A percentile compares a stretch with the other conserved stretches of the same genome.
Conservation (phyloP, 139 green algal genomes). For the Pseudopediastrum boryanum region DNA sequence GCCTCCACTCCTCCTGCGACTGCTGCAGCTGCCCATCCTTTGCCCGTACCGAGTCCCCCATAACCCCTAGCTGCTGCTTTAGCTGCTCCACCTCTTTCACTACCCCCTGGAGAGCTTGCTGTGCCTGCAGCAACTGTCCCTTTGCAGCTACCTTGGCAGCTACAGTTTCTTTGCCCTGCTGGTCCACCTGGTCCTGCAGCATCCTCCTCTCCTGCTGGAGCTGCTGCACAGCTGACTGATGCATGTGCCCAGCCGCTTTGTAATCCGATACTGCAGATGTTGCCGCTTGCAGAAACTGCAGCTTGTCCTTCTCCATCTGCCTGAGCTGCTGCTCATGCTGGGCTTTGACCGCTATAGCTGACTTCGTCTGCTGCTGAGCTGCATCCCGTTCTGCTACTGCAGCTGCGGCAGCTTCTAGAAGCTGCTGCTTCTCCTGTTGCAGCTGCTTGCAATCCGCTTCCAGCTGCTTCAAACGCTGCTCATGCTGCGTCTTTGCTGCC, state of each 20-base stretch:
- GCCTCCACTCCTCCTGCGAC: not conserved
- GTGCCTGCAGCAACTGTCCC: not conserved
- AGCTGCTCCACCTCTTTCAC: too few relatives aligned
- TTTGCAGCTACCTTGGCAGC: too few relatives aligned
- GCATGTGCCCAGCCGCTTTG: not conserved
- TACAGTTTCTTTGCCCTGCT: not conserved
- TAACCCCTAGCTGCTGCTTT: too few relatives aligned
- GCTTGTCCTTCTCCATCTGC: not conserved
- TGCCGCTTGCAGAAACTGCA: not conserved
- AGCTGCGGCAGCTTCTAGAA: not conserved
- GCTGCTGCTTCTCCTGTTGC: not conserved
- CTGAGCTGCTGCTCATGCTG: not conserved
- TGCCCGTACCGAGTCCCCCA: not conserved
- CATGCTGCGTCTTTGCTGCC: too few relatives aligned
- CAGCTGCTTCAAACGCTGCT: not conserved
- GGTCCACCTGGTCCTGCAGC: not conserved
- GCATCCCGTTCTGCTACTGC: not conserved
- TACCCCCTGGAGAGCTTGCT: too few relatives aligned
- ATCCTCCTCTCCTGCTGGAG: not conserved
- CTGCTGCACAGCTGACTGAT: not conserved
- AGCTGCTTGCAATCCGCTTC: not conserved
- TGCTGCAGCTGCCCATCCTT: not conserved
- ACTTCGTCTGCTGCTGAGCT: not conserved
- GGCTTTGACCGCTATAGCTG: not conserved
- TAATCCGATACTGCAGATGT: not conserved